A percentile compares a stretch with the other conserved stretches of the same genome.
Conservation (phyloP, 139 green algal genomes). For the Nannochloris sp. region DNA sequence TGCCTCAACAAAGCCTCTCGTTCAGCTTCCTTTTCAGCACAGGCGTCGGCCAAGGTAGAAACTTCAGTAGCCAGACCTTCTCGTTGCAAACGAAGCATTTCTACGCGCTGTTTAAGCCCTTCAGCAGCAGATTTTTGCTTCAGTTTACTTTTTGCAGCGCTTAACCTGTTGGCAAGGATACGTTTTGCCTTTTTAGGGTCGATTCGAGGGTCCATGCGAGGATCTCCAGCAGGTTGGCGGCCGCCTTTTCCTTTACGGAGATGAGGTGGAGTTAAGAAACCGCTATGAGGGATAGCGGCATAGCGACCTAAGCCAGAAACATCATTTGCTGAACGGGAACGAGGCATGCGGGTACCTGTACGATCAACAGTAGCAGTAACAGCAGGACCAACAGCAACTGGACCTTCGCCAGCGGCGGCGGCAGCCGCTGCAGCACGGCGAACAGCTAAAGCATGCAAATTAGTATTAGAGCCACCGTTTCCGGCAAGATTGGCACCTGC, state of each 20-base stretch:
- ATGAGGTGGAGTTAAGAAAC: conserved; percentile 22
- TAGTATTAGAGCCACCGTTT: too few species aligned
- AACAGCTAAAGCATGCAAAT: too few species aligned
- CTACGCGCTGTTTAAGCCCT: not conserved
- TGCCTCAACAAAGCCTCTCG: not conserved
- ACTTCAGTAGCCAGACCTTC: conserved; percentile 2
- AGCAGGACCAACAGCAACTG: too few species aligned
- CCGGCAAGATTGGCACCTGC: too few species aligned
- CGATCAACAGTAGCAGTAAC: not conserved
- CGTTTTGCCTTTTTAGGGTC: conserved; percentile 61
- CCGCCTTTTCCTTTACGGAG: conserved; percentile 64
- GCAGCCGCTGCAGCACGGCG: too few species aligned
- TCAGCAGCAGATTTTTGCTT: conserved; percentile 51
- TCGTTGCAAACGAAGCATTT: conserved; percentile 1
- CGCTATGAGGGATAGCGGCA: conserved; percentile 14
- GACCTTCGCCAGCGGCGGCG: too few species aligned
- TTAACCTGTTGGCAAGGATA: conserved; percentile 71
- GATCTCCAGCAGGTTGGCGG: conserved; percentile 59
- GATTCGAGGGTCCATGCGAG: conserved; percentile 67
- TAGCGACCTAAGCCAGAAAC: not conserved
- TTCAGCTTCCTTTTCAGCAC: not conserved
- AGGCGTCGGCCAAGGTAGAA: not conserved
- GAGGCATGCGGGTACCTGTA: not conserved
- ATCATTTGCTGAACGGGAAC: conserved; percentile 20
- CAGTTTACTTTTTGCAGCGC: conserved; percentile 66